Evolutionary conservation across 371 early-diverging fungal species (phyloP).

Genomic region (Coemansia sp.): DNA sequence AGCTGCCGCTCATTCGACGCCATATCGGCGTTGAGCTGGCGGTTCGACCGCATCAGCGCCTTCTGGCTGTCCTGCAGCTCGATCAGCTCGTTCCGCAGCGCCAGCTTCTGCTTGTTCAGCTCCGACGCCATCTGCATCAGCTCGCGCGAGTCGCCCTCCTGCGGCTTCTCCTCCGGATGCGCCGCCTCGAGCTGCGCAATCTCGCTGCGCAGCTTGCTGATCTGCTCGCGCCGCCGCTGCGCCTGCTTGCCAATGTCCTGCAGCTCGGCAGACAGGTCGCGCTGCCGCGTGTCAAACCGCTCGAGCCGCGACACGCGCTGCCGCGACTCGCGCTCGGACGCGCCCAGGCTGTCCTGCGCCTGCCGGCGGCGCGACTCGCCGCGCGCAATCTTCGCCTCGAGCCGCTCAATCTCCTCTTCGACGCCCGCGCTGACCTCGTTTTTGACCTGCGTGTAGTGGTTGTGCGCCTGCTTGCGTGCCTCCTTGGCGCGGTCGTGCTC

Average conservation of each 20-base stretch:
- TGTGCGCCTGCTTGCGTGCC: constrained; percentile 48
- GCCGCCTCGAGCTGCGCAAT: constrained; percentile 55
- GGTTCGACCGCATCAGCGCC: constrained; percentile 34
- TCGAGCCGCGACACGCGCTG: constrained; percentile 14
- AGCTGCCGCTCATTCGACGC: constrained; percentile 20
- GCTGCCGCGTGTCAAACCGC: constrained; percentile 29
- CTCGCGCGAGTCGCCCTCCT: constrained; percentile 41
- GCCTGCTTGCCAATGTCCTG: constrained; percentile 48
- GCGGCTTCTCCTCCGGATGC: constrained; percentile 40
- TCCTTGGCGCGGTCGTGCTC: constrained; percentile 58
- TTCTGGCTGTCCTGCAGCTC: constrained; percentile 45
- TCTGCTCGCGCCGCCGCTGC: constrained; percentile 47
- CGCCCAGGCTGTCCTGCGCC: constrained; percentile 8
- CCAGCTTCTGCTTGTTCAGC: constrained; percentile 30
- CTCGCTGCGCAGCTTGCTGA: constrained; percentile 51
- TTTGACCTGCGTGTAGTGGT: constrained; percentile 46
- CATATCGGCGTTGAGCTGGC: constrained; percentile 18
- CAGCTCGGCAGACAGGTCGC: constrained; percentile 35
- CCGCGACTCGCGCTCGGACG: constrained; percentile 15
- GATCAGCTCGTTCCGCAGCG: constrained; percentile 48
- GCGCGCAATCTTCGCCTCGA: constrained; percentile 13
- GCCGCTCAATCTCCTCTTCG: constrained; percentile 26
- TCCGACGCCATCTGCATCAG: constrained; percentile 46
- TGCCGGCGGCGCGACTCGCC: constrained; percentile 14
- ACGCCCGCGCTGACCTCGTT: constrained; percentile 45